Evolutionary conservation across 148 eudicot genomes (phyloP).

Genomic region (Nyssa sinensis): DNA sequence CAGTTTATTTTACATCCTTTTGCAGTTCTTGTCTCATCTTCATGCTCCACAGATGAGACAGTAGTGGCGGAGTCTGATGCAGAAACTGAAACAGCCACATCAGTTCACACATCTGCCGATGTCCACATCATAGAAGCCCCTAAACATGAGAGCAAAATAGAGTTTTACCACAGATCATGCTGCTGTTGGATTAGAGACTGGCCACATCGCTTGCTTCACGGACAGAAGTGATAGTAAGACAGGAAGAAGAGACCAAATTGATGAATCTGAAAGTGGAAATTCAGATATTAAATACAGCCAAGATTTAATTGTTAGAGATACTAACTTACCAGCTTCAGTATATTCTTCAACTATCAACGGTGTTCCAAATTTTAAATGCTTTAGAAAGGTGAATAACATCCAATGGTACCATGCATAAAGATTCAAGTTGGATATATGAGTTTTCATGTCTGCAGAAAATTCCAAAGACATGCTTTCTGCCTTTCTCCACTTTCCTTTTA

Average conservation of each 20-base stretch:
- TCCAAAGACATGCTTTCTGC: slow-evolving; percentile 1
- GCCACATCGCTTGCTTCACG: slow-evolving; percentile 22
- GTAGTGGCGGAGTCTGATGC: slow-evolving; percentile 93
- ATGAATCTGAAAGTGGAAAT: slow-evolving; percentile 53
- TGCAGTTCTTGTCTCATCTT: slow-evolving; percentile 80
- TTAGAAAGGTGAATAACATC: slow-evolving; percentile 62
- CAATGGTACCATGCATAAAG: not conserved
- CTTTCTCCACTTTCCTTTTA: not conserved
- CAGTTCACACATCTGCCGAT: slow-evolving; percentile 33
- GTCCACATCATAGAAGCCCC: slow-evolving; percentile 17
- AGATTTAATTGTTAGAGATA: slow-evolving; percentile 60
- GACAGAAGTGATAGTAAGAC: slow-evolving; percentile 27
- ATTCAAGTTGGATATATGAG: not conserved
- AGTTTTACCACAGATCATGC: slow-evolving; percentile 13
- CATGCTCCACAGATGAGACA: slow-evolving; percentile 98
- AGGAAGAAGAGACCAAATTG: slow-evolving; percentile 30
- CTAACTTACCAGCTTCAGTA: slow-evolving; percentile 28
- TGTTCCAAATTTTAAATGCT: slow-evolving; percentile 78
- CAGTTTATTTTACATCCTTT: not conserved
- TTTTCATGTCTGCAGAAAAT: not conserved
- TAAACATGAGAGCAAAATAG: slow-evolving; percentile 25
- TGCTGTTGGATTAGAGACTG: slow-evolving; percentile 25
- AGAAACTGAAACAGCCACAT: slow-evolving; percentile 78
- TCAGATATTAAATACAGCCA: slow-evolving; percentile 78
- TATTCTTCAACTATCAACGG: slow-evolving; percentile 29